Base-by-base conservation (phyloP, 306 rosid species). In the Adenanthera pavonina region DNA sequence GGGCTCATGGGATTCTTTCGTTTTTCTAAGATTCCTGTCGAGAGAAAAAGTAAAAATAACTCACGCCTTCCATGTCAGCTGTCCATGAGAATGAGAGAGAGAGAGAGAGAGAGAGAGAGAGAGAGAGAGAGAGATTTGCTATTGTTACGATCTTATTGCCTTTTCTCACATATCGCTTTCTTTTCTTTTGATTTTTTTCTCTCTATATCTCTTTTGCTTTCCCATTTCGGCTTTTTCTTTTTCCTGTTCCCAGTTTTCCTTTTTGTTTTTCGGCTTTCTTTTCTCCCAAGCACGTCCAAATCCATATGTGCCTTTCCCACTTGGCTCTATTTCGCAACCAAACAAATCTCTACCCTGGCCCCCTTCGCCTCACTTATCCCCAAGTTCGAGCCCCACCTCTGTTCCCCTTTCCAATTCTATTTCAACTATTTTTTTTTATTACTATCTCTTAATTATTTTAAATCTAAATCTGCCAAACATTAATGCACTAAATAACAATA, bases 21-120 rank as follows among this genome's bases (percentile, higher is more conserved):
- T 85, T 86, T 88, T 90, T 84, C 87, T 87, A 90, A 90, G 97
- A 92, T 90, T 90, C 92, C 87, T 56, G 81, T 89, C 72, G 75
- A 81, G 87, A 49, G 81, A 84, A 74, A 88, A 86, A 88, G 90
- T 79, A 84, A 90, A 90, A 92, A 88, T 85, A 76, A 85, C 86
- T 80, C 89, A 85, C 80, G 86, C 90, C 93, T 85, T 82, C 30
- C 67, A 40, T 30, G 12, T 1, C 30, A 25, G 30, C 30, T 25
- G 30, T 25, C 13, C 51, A 46, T 53, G 56, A 20, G 80, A 20
- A 25, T 33, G 56, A 54, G n/a, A 83, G 52, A 16, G 53, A 40
- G 82, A 73, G 5, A 38, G 2, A 4, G 30, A 25, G 30, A 25
- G 30, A 25, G 30, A 41, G 8, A 41, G 46, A 6, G 46, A 41